Percentiles rank a stretch among this genome's conserved stretches.
Conservation (phyloP, 495 filamentous ascomycete genomes). For the Penicillium macrosclerotiorum region DNA sequence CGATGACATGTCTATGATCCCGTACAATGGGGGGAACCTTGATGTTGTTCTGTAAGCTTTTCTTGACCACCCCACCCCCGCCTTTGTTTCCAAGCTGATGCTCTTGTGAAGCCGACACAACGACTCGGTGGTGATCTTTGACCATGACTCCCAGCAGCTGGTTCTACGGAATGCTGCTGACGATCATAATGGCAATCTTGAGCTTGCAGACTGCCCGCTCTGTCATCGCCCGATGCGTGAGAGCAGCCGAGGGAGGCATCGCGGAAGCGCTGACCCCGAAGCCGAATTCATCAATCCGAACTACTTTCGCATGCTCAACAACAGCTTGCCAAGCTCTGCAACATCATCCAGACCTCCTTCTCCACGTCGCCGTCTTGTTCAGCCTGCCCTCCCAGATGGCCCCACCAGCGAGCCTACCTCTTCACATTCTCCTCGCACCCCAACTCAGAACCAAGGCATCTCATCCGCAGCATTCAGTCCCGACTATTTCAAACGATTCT, state of each 20-base stretch:
- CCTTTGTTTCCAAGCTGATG: slow-evolving; percentile 2
- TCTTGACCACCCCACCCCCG: neutral
- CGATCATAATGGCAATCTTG: slow-evolving; percentile 32
- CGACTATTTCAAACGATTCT: slow-evolving; percentile 88
- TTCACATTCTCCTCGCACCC: slow-evolving; percentile 44
- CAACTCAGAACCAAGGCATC: slow-evolving; percentile 61
- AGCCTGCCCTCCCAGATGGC: slow-evolving; percentile 40
- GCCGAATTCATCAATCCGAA: slow-evolving; percentile 80
- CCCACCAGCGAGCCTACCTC: slow-evolving; percentile 44
- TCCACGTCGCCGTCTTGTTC: slow-evolving; percentile 51
- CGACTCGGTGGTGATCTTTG: slow-evolving; percentile 86
- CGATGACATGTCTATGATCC: slow-evolving; percentile 48
- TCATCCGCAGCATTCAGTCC: slow-evolving; percentile 82
- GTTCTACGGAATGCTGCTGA: slow-evolving; percentile 66
- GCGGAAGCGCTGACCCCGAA: slow-evolving; percentile 35
- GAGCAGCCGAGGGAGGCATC: slow-evolving; percentile 33
- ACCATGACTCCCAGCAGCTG: slow-evolving; percentile 79
- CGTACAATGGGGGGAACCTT: slow-evolving; percentile 44
- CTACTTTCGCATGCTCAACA: slow-evolving; percentile 91
- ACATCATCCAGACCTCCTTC: slow-evolving; percentile 49
- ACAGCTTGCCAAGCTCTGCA: slow-evolving; percentile 52
- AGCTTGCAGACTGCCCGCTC: slow-evolving; percentile 74
- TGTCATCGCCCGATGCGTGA: slow-evolving; percentile 79
- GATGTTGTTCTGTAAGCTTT: slow-evolving; percentile 51
- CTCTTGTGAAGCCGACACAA: slow-evolving; percentile 69